Base-by-base conservation (phyloP, 305 asterid species). In the Coffea humblotiana region DNA sequence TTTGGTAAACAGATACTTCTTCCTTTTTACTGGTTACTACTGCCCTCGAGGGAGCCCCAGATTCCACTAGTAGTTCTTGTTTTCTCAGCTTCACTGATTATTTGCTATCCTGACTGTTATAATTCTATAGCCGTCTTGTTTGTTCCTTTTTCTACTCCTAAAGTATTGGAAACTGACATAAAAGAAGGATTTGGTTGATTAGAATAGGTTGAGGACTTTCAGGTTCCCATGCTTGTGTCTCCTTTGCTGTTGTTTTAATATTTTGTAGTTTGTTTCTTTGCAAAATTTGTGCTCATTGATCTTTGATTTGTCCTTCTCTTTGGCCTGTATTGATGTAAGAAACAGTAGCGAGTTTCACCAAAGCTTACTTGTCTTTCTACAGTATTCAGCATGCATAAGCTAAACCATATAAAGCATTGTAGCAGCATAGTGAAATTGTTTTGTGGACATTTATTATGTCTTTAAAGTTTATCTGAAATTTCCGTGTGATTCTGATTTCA, bases 401-500 rank as follows among this genome's bases (percentile, higher is more conserved):
- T 66, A 64, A 25, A 2, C 37, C 40, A 4, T 11, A 27, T 25
- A 13, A 64, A 63, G 35, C 35, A 25, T 1, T 23, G 11, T 8
- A 6, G 66, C 7, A 2, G 40, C 23, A 6, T 29, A 14, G 43
- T 66, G 14, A 29, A 15, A 18, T 64, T n/a, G 29, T 64, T 23
- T n/a, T 16, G 43, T 10, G 21, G 5, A 5, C 29, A 29, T 23
- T 14, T 14, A 27, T 51, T n/a, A 13, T 74, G 18, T 40, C 65
- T 58, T 76, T 71, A 48, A 32, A 32, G 32, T 32, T 32, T 32
- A 32, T 32, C 72, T 56, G 47, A 47, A 23, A 45, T 58, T 37
- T 78, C n/a, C 0, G 23, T 75, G 68, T 61, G 58, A 71, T 78
- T 66, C 74, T 78, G 49, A 72, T 77, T 45, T 67, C 68, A 58